Conservation (phyloP, 2,329 filamentous ascomycete genomes). For the Cytospora chrysosperma region DNA sequence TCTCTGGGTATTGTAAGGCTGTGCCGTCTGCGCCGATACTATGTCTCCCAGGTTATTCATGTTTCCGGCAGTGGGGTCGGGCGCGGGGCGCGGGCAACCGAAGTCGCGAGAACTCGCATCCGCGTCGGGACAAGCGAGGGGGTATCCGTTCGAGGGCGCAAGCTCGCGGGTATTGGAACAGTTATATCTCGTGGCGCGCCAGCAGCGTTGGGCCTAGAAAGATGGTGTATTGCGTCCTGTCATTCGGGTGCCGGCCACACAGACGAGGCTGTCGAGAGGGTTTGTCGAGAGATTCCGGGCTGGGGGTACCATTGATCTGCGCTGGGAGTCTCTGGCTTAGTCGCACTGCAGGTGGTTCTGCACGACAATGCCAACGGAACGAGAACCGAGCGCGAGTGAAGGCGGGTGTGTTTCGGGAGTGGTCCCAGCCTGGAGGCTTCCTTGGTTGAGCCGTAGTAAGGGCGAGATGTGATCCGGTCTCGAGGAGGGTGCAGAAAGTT, state of each 20-base stretch:
- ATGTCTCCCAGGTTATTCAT: constrained; percentile 29
- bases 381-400: neutral
- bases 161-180: neutral
- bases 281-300: neutral
- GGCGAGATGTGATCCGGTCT: constrained; percentile 10
- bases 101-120: neutral
- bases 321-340: constrained; percentile 5
- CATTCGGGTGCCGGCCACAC: neutral
- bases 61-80: neutral
- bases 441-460: constrained; percentile 1
- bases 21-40: constrained; percentile 41
- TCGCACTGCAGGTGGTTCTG: constrained; percentile 19
- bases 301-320: constrained; percentile 2
- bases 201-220: neutral
- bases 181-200: neutral
- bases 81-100: neutral
- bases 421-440: neutral
- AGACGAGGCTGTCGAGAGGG: neutral
- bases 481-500: neutral
- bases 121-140: neutral
- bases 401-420: constrained; percentile 11
- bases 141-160: constrained; percentile 2
- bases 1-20: constrained; percentile 45
- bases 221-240: neutral
- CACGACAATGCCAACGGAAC: constrained; percentile 6